Evolutionary conservation across 768 basidiomycete species (phyloP), one percentile per base, ranked within the genome.

Genomic region (Russula emetica): DNA sequence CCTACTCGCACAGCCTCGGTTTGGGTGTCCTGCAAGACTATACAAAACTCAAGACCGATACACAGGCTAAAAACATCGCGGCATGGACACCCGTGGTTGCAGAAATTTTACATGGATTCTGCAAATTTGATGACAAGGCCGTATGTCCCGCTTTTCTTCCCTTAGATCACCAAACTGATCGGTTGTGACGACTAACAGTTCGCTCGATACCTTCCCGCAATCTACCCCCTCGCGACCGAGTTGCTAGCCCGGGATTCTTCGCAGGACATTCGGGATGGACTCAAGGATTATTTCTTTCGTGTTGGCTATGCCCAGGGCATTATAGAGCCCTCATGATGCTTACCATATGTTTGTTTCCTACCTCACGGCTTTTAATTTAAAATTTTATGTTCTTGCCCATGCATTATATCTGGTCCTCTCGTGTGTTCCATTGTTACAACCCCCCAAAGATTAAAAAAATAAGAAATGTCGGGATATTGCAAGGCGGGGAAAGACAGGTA

Each of bases 81-180:
- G 96, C 97, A 0, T 99, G 97, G 97, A 96, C 93, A 24, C 97
- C 97, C n/a, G 97, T 99, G 34, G 88, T 98, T n/a, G 88, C 87
- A 11, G 95, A 98, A 72, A 91, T 97, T 54, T 71, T 99, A 10
- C 86, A 92, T 62, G 97, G 97, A 8, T 94, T 93, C 72, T 86
- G 86, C 72, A 82, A 83, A 24, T 92, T 98, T 67, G 94, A 98
- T 70, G 88, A 93, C 68, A 93, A 89, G 72, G 87, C 90, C 42
- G 96, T 98, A 71, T 76, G 95, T 42, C 45, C 55, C 13, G 22
- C 30, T 49, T 51, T 34, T 36, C 16, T 24, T 5, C n/a, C 4
- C n/a, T 54, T 5, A 22, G 55, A 52, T 34, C 24, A 5, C 60
- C 22, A n/a, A 61, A 34, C 16, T 52, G 52, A 22, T 40, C 8